phyloP scores from a whole-genome alignment of 257 asterid species.

The Capsicum pubescens region DNA sequence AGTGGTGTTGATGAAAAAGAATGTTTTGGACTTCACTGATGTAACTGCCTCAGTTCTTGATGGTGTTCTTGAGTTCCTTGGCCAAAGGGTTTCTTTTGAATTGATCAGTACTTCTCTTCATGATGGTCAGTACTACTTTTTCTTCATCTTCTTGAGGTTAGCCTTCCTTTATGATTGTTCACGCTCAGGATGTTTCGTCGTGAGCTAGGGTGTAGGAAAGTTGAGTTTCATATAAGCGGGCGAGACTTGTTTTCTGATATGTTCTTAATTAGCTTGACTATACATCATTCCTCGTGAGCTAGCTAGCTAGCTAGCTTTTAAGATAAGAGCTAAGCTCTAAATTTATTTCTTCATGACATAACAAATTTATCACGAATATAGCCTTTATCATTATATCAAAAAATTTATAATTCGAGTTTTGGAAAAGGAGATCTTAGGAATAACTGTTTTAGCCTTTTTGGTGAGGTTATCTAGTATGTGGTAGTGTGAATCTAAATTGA shows the following conservation, averaged over 20 bases:
- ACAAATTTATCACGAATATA: too few relatives aligned
- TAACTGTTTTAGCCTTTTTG: too few relatives aligned
- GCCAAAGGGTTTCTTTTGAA: conserved; percentile 61
- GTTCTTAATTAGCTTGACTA: too few relatives aligned
- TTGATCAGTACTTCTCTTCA: conserved; percentile 52
- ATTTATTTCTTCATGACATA: too few relatives aligned
- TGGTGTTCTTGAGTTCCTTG: conserved; percentile 54
- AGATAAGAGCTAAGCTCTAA: too few relatives aligned
- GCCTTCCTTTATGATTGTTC: not conserved
- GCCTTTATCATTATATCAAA: not conserved
- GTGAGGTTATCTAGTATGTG: not conserved
- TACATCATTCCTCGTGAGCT: too few relatives aligned
- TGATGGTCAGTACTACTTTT: conserved; percentile 28
- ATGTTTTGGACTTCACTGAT: conserved; percentile 46
- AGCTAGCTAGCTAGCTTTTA: too few relatives aligned
- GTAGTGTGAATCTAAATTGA: not conserved
- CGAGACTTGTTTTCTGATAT: too few relatives aligned
- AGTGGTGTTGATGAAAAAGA: conserved; percentile 76
- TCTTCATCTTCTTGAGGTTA: not conserved
- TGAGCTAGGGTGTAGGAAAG: not conserved
- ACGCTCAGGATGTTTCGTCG: not conserved
- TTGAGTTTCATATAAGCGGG: too few relatives aligned
- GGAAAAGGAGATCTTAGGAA: not conserved
- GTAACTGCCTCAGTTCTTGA: conserved; percentile 52
- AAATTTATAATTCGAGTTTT: not conserved